Evolutionary conservation across 2,329 filamentous ascomycete genomes (phyloP), one percentile per base, ranked within the genome.

Genomic region (Pseudopithomyces chartarum): DNA sequence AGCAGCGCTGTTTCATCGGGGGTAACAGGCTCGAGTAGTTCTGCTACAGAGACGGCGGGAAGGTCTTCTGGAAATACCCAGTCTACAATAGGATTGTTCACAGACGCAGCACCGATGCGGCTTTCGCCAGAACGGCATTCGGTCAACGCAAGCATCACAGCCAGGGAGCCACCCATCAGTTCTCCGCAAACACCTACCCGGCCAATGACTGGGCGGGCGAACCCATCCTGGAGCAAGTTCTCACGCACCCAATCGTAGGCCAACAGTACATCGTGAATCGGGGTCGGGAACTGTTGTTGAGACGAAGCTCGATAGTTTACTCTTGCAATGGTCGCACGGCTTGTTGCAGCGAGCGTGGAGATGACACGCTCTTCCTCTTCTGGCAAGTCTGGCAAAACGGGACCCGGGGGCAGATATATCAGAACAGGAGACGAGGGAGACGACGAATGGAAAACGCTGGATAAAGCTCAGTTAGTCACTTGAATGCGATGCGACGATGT

Each of bases 111-210:
- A n/a, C 66, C 68, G 29, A 83, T 74, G 11, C 78, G 72, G 23
- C 69, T 72, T 29, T 68, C 63, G n/a, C 75, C 74, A 10, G 69
- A 54, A 17, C 73, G 73, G 57, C 79, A 82, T 65, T 84, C 81
- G 10, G 81, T 83, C 67, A 84, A 60, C 1, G 79, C 80, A 4
- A 84, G 73, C 72, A 79, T 79, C 2, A 78, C 75, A 8, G 81
- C 81, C 6, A 83, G 73, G 15, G 76, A 73, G 44, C 78, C 81
- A 8, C 81, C 81, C 7, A 82, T 48, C 6, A 82, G 73, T 62
- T 82, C 77, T 22, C 81, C 81, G 59, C 76, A 79, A 3, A 82
- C 75, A 17, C 76, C 79, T 4, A 82, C 54, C 15, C 69, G 68
- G 29, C 73, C 70, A 8, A 71, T 60, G 48, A 61, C 59, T 19